phyloP scores from a whole-genome alignment of 495 filamentous ascomycete species.

The Neurospora discreta region DNA sequence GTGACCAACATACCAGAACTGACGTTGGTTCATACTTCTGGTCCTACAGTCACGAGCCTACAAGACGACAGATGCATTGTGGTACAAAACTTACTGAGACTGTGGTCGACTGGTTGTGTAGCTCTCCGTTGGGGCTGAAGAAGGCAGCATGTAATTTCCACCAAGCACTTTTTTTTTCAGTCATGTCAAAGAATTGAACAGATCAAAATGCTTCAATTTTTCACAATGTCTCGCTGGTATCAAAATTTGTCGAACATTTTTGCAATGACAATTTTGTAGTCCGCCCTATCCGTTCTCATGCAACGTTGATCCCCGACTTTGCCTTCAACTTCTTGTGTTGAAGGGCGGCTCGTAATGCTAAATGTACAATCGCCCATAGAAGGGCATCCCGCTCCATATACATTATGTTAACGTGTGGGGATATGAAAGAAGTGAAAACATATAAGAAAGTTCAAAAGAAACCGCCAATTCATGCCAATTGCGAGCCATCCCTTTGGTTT shows the following conservation, averaged over 20 bases:
- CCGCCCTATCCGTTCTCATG: background rate
- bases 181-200: background rate
- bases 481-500: background rate
- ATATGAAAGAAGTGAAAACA: background rate
- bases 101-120: background rate
- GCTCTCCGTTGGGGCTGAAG: background rate
- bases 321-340: background rate
- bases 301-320: background rate
- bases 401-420: constrained; percentile 1
- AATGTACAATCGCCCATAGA: background rate
- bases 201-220: background rate
- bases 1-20: background rate
- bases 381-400: constrained; percentile 9
- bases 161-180: background rate
- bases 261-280: background rate
- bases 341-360: background rate
- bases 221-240: background rate
- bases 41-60: background rate
- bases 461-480: background rate
- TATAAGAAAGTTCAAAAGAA: background rate
- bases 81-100: background rate
- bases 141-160: background rate
- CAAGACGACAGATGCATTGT: background rate
- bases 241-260: background rate
- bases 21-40: background rate